A percentile compares a stretch with the other conserved stretches of the same genome.
These are phyloP conservation scores for Coemansia reversa DNA, from an alignment of 192 early-diverging fungal genomes.

Conservation along the genomic window DNA sequence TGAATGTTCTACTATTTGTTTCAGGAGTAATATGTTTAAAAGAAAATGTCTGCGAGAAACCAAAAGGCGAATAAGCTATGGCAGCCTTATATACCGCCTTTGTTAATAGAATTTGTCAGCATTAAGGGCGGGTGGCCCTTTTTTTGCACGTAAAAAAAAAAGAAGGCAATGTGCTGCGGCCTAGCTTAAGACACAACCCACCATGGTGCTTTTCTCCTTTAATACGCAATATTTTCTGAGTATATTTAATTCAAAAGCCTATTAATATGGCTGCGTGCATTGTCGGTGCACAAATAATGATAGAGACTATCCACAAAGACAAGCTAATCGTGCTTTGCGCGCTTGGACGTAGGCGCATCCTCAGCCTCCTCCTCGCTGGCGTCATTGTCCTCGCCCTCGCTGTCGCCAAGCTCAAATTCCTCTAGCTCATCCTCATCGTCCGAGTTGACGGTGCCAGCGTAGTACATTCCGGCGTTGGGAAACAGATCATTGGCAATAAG, in stretches of 20 bases:
- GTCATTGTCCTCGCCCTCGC: slow-evolving; percentile 23
- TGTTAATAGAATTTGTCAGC: slow-evolving; percentile 1
- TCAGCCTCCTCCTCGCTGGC: slow-evolving; percentile 36
- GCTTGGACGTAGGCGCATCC: slow-evolving; percentile 42
- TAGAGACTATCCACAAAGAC: not conserved
- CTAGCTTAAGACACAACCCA: not conserved
- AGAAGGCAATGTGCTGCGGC: not conserved
- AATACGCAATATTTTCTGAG: not conserved
- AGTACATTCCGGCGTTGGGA: slow-evolving; percentile 92
- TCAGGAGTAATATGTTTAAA: not conserved
- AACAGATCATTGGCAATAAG: slow-evolving; percentile 52
- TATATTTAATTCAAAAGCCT: not conserved
- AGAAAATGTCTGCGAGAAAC: not conserved
- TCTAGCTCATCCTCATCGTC: slow-evolving; percentile 74
- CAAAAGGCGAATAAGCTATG: not conserved
- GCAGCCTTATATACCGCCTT: not conserved
- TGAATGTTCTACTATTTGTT: not conserved
- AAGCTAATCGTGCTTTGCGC: slow-evolving; percentile 25
- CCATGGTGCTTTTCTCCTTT: not conserved
- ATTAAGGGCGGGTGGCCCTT: not conserved
- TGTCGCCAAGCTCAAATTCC: slow-evolving; percentile 55
- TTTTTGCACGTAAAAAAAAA: no score
- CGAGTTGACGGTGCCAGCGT: slow-evolving; percentile 69
- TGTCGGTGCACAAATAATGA: slow-evolving; percentile 10
- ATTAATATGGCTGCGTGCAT: not conserved